Evolutionary conservation across 2,329 filamentous ascomycete genomes (phyloP), one percentile per base, ranked within the genome.

Genomic region (Arthrobotrys sinensis): DNA sequence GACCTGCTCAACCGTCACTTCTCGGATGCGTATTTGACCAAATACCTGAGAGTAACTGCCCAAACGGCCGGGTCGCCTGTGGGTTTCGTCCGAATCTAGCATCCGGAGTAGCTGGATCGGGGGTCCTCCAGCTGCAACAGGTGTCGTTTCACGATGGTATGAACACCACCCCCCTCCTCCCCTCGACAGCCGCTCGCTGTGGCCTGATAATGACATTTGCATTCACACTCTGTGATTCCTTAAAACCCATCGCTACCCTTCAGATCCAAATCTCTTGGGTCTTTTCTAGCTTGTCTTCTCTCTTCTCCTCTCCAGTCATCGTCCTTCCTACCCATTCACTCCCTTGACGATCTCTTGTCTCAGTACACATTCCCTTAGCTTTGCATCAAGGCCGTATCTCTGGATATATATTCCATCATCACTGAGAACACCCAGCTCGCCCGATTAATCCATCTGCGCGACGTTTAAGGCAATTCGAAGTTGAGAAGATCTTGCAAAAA

Each of bases 61-160:
- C 72, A 69, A 70, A 70, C 34, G 40, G 69, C 48, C n/a, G 40
- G 60, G 24, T 70, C 53, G 65, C 48, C 45, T 63, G 24, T 11
- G 36, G 38, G 57, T 50, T 38, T 48, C 52, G 43, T 52, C 72
- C 72, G 32, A 76, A 76, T 76, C 34, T 28, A 66, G 72, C 65
- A 66, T 65, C 57, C 45, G 38, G 72, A 28, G 72, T 65, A 65
- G 32, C 63, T 77, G 19, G 57, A 77, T 66, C 40, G 60, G 57
- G 57, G 34, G 62, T 34, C 53, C 24, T 63, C 45, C 60, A 46
- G 60, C 67, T 78, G 75, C 62, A 67, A 72, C 75, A 52, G 75
- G 45, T 36, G 65, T 38, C 67, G 73, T 77, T 77, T 77, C 73
- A 77, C 52, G 57, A 77, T 71, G 38, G 73, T 77, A 68, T 71